These are phyloP conservation scores for Primulina eburnea DNA, from an alignment of 257 asterid species.

Conservation along the genomic window DNA sequence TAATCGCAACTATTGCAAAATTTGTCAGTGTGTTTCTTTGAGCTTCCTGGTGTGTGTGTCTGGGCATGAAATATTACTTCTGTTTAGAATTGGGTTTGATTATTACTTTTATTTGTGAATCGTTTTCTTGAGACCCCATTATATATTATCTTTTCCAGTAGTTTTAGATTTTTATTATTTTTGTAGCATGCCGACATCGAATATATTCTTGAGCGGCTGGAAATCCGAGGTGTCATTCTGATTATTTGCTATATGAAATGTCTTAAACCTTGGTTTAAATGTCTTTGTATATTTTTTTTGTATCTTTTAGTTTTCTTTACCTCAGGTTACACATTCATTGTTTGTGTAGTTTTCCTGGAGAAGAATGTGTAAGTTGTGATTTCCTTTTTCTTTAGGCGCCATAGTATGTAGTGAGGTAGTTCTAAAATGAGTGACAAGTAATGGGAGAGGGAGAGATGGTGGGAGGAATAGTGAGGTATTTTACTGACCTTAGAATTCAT, in stretches of 20 bases:
- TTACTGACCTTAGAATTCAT: not conserved
- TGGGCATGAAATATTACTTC: not conserved
- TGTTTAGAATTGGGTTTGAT: not conserved
- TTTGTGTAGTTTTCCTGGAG: not conserved
- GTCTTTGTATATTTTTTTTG: too few species aligned
- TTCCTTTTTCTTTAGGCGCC: not conserved
- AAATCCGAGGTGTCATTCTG: not conserved
- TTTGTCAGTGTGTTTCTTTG: not conserved
- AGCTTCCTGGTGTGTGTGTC: not conserved
- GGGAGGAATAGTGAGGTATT: not conserved
- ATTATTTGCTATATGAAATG: not conserved
- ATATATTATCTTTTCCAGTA: too few species aligned
- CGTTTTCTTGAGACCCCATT: too few species aligned
- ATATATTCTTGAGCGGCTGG: not conserved
- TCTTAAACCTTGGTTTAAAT: not conserved
- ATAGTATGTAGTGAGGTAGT: not conserved
- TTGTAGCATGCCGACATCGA: not conserved
- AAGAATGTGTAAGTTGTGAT: not conserved
- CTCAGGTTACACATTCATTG: not conserved
- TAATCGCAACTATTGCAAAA: not conserved
- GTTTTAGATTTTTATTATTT: not conserved
- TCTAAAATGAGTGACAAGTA: not conserved
- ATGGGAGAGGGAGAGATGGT: constrained; percentile 2
- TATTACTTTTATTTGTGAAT: too few species aligned
- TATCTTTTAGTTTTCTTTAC: not conserved